These are phyloP conservation scores for Litchi chinensis DNA, from an alignment of 345 rosid genomes.

Conservation along the genomic window DNA sequence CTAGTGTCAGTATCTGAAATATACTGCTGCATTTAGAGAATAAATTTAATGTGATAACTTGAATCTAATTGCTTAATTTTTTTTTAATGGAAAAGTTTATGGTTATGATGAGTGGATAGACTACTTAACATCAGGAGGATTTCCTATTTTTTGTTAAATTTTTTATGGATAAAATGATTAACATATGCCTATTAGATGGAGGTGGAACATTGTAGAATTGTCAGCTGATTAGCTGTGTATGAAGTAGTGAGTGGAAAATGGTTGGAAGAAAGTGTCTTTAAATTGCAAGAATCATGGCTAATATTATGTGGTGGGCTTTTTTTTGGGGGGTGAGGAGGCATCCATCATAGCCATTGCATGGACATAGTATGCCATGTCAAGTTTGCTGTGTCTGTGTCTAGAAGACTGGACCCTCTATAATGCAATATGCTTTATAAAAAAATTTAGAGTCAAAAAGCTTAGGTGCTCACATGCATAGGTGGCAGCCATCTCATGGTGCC, in stretches of 20 bases:
- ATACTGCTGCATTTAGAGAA: neutral
- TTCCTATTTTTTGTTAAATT: neutral
- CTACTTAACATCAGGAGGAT: neutral
- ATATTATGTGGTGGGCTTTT: neutral
- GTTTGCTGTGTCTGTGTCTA: neutral
- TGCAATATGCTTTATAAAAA: neutral
- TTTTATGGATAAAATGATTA: neutral
- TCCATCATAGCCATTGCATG: neutral
- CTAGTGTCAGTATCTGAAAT: neutral
- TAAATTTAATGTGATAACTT: neutral
- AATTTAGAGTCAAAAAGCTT: neutral
- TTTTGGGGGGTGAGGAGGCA: neutral
- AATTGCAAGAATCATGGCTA: neutral
- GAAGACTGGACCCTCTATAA: neutral
- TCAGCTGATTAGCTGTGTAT: neutral
- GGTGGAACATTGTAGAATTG: neutral
- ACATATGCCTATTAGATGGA: neutral
- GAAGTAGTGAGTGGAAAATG: neutral
- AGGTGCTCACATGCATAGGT: neutral
- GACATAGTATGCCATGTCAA: neutral
- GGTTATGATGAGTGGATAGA: neutral
- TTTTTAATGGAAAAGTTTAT: neutral
- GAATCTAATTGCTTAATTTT: neutral
- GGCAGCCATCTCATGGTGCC: conserved; percentile 10
- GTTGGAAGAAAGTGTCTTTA: neutral